Evolutionary conservation across 2,329 filamentous ascomycete species (phyloP), one percentile per base, ranked within the genome.

Genomic region (Aspergillus proliferans): DNA sequence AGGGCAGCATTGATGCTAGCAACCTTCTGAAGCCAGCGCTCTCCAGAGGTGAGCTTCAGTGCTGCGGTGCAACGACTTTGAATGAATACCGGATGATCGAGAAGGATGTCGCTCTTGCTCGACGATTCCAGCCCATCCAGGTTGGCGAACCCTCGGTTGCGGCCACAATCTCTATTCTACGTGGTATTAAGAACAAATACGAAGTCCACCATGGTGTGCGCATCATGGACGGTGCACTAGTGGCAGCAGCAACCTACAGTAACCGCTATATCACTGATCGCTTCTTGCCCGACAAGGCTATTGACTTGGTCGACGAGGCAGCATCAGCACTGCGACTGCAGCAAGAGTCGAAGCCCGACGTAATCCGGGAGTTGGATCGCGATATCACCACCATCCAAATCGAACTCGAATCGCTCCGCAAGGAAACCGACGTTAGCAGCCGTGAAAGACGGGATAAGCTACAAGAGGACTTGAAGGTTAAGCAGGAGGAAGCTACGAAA

Each of bases 321-420:
- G 91, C 92, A 1, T 94, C 88, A 52, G 89, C 90, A 19, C 75
- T 97, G 8, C 84, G 94, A 41, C 72, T 97, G 28, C 92, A 97
- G 64, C 93, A 97, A 69, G 93, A 98, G 69, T 95, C 89, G 59
- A 97, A 96, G 60, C 93, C 93, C 0, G 93, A 97, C 58, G 84
- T 92, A 7, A 96, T 98, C 30, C 88, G 94, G 73, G 83, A 86
- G 45, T 81, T 97, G 1, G 92, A 97, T 61, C 87, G 94, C 53
- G 88, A 91, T 62, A 95, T 97, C 52, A 94, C 96, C 82, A 97
- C 92, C 0, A 89, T 97, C 12, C 92, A 96, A 64, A 97, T 98
- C 54, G 92, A 98, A 67, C 78, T 97, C 1, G 93, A 97, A 66
- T 96, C 90, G 52, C 72, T 98, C 39, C 82, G 92, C 45, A 97